Base-by-base conservation (phyloP, 495 filamentous ascomycete species). In the Symbiotaphrina buchneri region DNA sequence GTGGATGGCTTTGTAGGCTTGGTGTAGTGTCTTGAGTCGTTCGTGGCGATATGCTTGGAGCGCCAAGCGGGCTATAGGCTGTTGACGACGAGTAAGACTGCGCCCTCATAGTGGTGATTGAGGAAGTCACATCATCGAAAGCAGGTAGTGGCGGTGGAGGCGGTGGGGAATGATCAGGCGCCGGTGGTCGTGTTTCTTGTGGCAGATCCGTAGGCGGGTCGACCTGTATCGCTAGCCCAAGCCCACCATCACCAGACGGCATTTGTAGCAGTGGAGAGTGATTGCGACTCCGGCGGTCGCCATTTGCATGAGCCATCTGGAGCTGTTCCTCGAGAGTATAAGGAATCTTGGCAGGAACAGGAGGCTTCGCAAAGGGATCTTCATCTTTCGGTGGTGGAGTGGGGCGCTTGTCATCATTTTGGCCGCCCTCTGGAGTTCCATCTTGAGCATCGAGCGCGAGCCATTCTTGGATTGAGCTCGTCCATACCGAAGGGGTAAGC, bases 191-290 rank as follows among this genome's bases (percentile, higher is more conserved):
- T n/a, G 16, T 11, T 22, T 14, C 24, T 19, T 18, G 29, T n/a
- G 7, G 21, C 4, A 47, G 40, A 1, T 49, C 44, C 22, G 41
- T 33, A 4, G 49, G 45, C 16, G 44, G 38, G 31, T 48, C 42
- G 3, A 50, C 45, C 18, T 59, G 44, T 13, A 59, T 49, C 3
- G 51, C 52, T 5, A 66, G 47, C 5, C 50, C 53, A n/a, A 58
- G 44, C 6, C 45, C 51, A 21, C 47, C 46, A n/a, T 46, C 50
- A 13, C 39, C 33, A 31, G 38, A 34, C 33, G 42, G 27, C 19
- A 54, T 46, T 31, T 49, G 47, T 8, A 53, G 50, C 28, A 51
- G 28, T 11, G 43, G 42, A 4, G 46, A 32, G 17, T 36, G 40
- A 18, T 28, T n/a, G n/a, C n/a, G n/a, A n/a, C n/a, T n/a, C n/a